These are phyloP conservation scores for Colletotrichum coccodes DNA, from an alignment of 2,329 filamentous ascomycete genomes.

Conservation along the genomic window DNA sequence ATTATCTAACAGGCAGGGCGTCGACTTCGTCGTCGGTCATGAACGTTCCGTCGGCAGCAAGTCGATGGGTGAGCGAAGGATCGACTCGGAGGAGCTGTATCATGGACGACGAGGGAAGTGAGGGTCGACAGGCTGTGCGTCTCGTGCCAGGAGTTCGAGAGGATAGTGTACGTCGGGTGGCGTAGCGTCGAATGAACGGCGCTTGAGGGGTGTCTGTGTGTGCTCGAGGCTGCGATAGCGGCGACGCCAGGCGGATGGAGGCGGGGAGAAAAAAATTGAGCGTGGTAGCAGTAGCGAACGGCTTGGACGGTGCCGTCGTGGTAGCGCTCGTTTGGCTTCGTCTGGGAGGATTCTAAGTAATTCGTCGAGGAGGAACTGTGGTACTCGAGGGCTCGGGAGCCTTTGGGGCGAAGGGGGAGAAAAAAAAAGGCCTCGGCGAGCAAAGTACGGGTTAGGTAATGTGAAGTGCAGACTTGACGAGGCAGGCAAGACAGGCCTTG, in stretches of 20 bases:
- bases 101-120: constrained; percentile 21
- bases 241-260: constrained; percentile 8
- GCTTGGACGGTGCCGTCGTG: constrained; percentile 12
- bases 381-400: constrained; percentile 11
- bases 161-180: constrained; percentile 20
- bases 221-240: constrained; percentile 25
- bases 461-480: constrained; percentile 8
- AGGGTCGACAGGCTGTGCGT: constrained; percentile 26
- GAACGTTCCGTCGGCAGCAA: constrained; percentile 18
- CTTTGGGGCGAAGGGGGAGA: constrained; percentile 12
- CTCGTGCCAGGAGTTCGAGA: constrained; percentile 29
- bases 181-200: constrained; percentile 22
- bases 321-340: constrained; percentile 25
- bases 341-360: constrained; percentile 13
- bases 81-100: constrained; percentile 15
- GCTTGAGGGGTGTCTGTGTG: constrained; percentile 13
- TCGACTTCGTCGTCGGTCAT: constrained; percentile 23
- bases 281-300: not conserved
- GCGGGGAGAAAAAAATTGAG: not conserved
- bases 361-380: constrained; percentile 12
- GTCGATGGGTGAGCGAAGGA: constrained; percentile 11
- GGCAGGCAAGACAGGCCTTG: not conserved
- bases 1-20: constrained; percentile 16
- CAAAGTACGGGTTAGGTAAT: not conserved
- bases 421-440: constrained; percentile 12